Evolutionary conservation across 768 basidiomycete genomes (phyloP), one percentile per base, ranked within the genome.

Genomic region (Hygrocybe coccinea): DNA sequence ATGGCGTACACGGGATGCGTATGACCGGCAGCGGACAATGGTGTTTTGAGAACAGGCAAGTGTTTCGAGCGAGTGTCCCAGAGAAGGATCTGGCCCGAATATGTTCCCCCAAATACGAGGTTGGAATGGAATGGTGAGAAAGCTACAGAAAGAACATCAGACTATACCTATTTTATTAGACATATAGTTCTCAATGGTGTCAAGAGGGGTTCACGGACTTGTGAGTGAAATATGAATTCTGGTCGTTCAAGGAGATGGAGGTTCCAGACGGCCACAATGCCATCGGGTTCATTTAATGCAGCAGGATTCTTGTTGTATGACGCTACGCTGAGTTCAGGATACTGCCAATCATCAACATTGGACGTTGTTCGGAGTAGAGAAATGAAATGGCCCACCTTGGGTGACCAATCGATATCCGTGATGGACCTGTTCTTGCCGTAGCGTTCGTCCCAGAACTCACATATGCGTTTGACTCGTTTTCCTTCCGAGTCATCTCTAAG

Each of bases 31-130:
- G 95, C 92, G 14, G 95, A 97, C 38, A 98, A 72, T 0, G 97
- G 97, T 5, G 97, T 97, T 74, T 98, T 99, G 48, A 97, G 76
- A 2, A 98, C 93, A 0, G 97, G 97, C 1, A 97, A 76, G 67
- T 97, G 93, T 67, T 95, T 95, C 1, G 95, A 92, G 46, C 97
- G 86, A 7, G 95, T 98, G 65, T 99, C 97, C 97, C 97, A 99
- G 0, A 98, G 80, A 24, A 99, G 75, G 58, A 99, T 95, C 72
- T 98, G 97, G 15, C 97, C 97, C 25, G 97, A 97, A 68, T 98
- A 98, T n/a, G 97, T 97, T 21, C 97, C 97, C 51, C 97, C 97
- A 59, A 98, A 97, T 37, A 99, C 81, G 15, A 97, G 83, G 64
- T 97, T 98, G 1, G 97, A 90, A 69, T 99, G 95, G 71, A 97